Base-by-base conservation (phyloP, 441 rosid species). In the Adansonia gregorii region DNA sequence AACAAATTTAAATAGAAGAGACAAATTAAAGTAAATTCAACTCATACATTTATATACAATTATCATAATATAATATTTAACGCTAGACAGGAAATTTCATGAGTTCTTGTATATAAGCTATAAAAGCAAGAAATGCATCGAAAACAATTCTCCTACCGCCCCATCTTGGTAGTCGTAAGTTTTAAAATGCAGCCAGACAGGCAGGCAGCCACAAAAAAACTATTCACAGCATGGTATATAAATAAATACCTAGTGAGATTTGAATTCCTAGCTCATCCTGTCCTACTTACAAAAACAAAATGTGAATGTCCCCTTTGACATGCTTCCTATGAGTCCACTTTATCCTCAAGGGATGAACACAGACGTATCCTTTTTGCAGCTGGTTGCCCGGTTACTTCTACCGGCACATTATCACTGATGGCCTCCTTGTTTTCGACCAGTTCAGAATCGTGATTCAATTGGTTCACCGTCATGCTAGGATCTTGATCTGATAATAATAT, bases 331-430 rank as follows among this genome's bases (percentile, higher is more conserved):
- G 10, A 46, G 15, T 70, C 73, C 84, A 72, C 51, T 73, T 8
- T 83, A 87, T 8, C 60, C 83, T 86, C 90, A 6, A 20, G 43
- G n/a, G 74, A 58, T 41, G 84, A 75, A 20, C 83, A 61, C 52
- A 90, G 81, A 77, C 87, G 82, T 31, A 77, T 84, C 85, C 93
- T 87, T 84, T 95, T 93, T 20, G 92, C 83, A 80, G 87, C 86
- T 78, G 80, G 88, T 78, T 85, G 79, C 78, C 81, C 94, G 10
- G 79, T 82, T 58, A 74, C 69, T 10, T 85, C 89, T 65, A 66
- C 81, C 75, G 24, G 58, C 55, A 20, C 41, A 76, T 75, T 78
- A 73, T 72, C 73, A n/a, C 49, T 45, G 9, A 64, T 76, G 17
- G 48, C 46, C 67, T 58, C 65, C 45, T 35, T 6, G 72, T 82